Conservation (phyloP, 2,329 filamentous ascomycete species). For the Fonsecaea monophora region DNA sequence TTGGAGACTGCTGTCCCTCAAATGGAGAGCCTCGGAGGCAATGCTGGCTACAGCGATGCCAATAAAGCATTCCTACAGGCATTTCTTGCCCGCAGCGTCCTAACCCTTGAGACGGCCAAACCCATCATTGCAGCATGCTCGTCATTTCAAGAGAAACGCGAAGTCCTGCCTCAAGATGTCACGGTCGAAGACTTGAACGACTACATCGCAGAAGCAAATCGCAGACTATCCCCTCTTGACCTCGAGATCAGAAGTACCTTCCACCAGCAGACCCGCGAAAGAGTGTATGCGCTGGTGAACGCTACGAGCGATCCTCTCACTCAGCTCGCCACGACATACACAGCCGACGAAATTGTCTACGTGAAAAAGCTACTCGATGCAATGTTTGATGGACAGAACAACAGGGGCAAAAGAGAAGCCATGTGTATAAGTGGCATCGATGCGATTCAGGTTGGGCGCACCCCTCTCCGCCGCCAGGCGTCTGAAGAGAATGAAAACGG, state of each 20-base stretch:
- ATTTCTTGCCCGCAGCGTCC: slow-evolving; percentile 76
- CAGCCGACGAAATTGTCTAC: slow-evolving; percentile 84
- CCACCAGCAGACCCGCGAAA: slow-evolving; percentile 70
- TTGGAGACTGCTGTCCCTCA: neutral
- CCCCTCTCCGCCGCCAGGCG: slow-evolving; percentile 46
- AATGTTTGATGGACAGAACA: slow-evolving; percentile 85
- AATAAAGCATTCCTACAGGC: slow-evolving; percentile 92
- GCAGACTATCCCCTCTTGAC: slow-evolving; percentile 78
- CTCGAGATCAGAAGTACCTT: slow-evolving; percentile 80
- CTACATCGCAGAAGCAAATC: slow-evolving; percentile 74
- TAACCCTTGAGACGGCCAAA: slow-evolving; percentile 77
- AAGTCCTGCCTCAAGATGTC: slow-evolving; percentile 66
- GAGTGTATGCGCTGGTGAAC: slow-evolving; percentile 86
- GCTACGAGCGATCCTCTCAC: slow-evolving; percentile 82
- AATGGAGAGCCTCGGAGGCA: slow-evolving; percentile 21
- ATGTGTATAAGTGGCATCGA: slow-evolving; percentile 83
- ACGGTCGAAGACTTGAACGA: slow-evolving; percentile 70
- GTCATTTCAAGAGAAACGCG: slow-evolving; percentile 61
- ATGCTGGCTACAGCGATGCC: slow-evolving; percentile 61
- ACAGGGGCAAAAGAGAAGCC: slow-evolving; percentile 78
- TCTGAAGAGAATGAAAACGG: slow-evolving; percentile 41
- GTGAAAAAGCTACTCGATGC: slow-evolving; percentile 85
- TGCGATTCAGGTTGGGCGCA: slow-evolving; percentile 71
- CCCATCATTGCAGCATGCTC: slow-evolving; percentile 78
- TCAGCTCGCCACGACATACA: slow-evolving; percentile 82